phyloP scores from a whole-genome alignment of 495 filamentous ascomycete genomes.

The Aspergillus carlsbadensis region DNA sequence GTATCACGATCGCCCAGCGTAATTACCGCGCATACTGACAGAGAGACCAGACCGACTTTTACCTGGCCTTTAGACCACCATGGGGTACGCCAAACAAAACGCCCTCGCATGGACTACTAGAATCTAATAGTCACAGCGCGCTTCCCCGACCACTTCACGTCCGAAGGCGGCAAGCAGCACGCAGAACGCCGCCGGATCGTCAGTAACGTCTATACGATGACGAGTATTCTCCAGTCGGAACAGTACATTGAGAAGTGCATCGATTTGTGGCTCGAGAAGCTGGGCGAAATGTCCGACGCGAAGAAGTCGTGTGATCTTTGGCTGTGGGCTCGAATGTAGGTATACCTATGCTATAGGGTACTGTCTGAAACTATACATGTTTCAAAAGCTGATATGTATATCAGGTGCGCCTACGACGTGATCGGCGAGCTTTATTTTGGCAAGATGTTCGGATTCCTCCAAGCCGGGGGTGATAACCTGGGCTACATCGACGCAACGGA shows the following conservation, averaged over 20 bases:
- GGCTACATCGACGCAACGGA: slow-evolving; percentile 23
- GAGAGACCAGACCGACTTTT: slow-evolving; percentile 16
- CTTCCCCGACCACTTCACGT: slow-evolving; percentile 21
- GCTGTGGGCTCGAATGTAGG: slow-evolving; percentile 19
- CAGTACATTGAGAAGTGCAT: slow-evolving; percentile 27
- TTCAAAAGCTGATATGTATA: no score
- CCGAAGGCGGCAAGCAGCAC: slow-evolving; percentile 26
- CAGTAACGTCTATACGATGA: slow-evolving; percentile 31
- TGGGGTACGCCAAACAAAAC: slow-evolving; percentile 16
- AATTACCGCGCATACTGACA: not conserved
- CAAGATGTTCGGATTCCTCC: slow-evolving; percentile 37
- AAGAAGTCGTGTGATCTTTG: slow-evolving; percentile 22
- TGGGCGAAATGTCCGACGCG: slow-evolving; percentile 23
- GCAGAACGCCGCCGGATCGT: slow-evolving; percentile 30
- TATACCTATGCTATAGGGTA: no score
- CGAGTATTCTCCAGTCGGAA: slow-evolving; percentile 30
- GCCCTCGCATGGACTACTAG: no score
- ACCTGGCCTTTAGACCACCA: slow-evolving; percentile 16
- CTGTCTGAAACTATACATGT: no score
- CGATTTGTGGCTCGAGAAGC: slow-evolving; percentile 20
- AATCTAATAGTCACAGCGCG: slow-evolving; percentile 6
- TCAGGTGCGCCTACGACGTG: slow-evolving; percentile 36
- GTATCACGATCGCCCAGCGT: not conserved
- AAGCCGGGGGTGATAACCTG: slow-evolving; percentile 15
- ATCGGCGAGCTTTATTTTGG: slow-evolving; percentile 40